phyloP scores from a whole-genome alignment of 208 protist species.

The Jaenimonas drosophilae region DNA sequence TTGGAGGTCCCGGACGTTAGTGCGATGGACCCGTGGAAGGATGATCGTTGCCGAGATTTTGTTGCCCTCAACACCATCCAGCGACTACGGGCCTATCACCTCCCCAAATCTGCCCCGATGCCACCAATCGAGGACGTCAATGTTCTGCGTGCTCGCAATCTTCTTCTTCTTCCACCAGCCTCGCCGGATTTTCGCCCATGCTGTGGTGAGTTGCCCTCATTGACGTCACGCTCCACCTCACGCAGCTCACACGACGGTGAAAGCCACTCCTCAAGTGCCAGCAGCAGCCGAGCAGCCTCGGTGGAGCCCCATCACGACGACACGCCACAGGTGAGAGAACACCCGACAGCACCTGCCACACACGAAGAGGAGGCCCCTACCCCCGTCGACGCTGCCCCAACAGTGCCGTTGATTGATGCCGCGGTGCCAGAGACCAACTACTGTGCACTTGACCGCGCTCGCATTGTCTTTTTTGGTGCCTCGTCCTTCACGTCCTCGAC shows the following conservation, averaged over 20 bases:
- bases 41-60: constrained; percentile 72
- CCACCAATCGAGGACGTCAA: constrained; percentile 46
- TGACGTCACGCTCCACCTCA: neutral
- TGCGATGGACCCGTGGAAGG: constrained; percentile 78
- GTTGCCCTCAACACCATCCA: constrained; percentile 79
- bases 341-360: too few relatives aligned
- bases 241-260: constrained; percentile 3
- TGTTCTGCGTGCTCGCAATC: constrained; percentile 37
- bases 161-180: constrained; percentile 46
- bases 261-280: neutral
- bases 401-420: neutral
- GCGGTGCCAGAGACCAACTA: neutral
- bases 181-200: constrained; percentile 50
- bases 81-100: constrained; percentile 65
- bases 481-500: constrained; percentile 49
- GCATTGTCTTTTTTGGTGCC: constrained; percentile 53
- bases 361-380: constrained; percentile 1
- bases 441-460: constrained; percentile 53
- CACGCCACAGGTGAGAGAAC: neutral
- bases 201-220: constrained; percentile 13
- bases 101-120: constrained; percentile 20
- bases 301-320: neutral
- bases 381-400: neutral
- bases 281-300: neutral
- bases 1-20: constrained; percentile 11